Evolutionary conservation across 345 rosid genomes (phyloP), one percentile per base, ranked within the genome.

Genomic region (Eucalyptus curtisii): DNA sequence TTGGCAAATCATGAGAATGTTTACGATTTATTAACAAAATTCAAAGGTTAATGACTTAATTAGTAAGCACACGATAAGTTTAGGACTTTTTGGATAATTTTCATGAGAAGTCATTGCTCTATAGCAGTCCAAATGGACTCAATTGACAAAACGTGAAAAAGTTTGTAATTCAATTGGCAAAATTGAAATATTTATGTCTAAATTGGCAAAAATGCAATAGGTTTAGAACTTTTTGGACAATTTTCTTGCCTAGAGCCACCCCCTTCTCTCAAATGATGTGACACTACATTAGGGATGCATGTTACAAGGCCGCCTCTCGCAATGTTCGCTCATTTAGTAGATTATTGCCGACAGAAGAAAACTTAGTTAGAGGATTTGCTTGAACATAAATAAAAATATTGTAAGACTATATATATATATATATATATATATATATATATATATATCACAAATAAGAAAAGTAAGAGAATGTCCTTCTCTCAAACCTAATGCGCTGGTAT

Each of bases 171-270:
- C 25, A 1, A 55, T 55, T 24, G 30, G 1, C 1, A 55, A 55
- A 55, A 24, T 55, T 55, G 1, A 55, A 55, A 55, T 4, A 24
- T 55, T 55, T 24, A 55, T 0, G 6, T 55, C 0, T 2, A 0
- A 55, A 55, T 24, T 55, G 61, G 2, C 30, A 55, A 55, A 55
- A 5, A 22, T 55, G 4, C 1, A 55, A 55, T 55, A 24, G 5
- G 1, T 55, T 4, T 55, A 10, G 3, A 13, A 24, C 3, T 22
- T 55, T 55, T 55, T 24, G 61, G 30, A 55, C 30, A 24, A 10
- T 24, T 55, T 55, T 25, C 30, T 31, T n/a, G 10, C 1, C 68
- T 13, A 61, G 33, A 30, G 14, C 1, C 33, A 30, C 33, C 2
- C 66, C 31, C 68, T 61, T 61, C 17, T 61, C 33, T 61, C 68